Evolutionary conservation across 2,329 filamentous ascomycete species (phyloP).

Genomic region (Penicillium sp.): DNA sequence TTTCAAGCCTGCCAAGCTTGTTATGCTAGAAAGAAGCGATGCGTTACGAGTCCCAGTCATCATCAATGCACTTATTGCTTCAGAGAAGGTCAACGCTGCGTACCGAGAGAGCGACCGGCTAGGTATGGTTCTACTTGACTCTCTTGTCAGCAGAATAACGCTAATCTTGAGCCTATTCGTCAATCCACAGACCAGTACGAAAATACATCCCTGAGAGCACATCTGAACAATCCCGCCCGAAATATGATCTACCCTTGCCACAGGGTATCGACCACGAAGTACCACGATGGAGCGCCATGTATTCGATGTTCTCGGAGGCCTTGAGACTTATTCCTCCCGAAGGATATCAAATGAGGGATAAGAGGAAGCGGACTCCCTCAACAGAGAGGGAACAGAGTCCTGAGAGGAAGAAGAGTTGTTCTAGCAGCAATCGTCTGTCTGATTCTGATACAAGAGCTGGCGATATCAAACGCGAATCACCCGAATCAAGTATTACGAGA

Average conservation of each 20-base stretch:
- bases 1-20: constrained; percentile 19
- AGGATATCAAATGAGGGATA: neutral
- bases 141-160: neutral
- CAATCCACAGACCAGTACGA: neutral
- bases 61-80: constrained; percentile 16
- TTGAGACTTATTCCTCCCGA: constrained; percentile 18
- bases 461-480: neutral
- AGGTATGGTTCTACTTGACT: neutral
- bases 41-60: constrained; percentile 9
- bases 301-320: constrained; percentile 18
- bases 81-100: constrained; percentile 13
- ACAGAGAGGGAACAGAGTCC: neutral
- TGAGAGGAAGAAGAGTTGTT: neutral
- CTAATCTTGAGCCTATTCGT: neutral
- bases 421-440: neutral
- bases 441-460: neutral
- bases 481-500: neutral
- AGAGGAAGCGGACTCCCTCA: neutral
- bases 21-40: constrained; percentile 19
- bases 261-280: constrained; percentile 19
- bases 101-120: constrained; percentile 13
- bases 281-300: constrained; percentile 17
- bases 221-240: neutral
- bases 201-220: neutral
- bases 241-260: constrained; percentile 7